Conservation (phyloP, 495 filamentous ascomycete species). For the Oidiodendron maius region DNA sequence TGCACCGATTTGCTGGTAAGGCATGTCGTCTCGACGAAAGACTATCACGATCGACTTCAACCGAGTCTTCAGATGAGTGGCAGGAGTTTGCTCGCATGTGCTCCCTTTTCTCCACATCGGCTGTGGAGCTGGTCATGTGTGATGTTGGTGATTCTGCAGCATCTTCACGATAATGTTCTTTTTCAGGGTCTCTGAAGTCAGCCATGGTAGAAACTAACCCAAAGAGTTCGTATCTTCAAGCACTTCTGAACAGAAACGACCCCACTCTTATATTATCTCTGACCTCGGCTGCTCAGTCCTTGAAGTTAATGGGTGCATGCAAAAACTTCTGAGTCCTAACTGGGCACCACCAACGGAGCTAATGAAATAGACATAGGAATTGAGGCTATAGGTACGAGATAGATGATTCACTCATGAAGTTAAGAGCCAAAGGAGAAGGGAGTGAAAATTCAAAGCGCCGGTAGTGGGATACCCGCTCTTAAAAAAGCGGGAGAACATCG, state of each 20-base stretch:
- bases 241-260: neutral
- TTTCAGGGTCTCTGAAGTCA: slow-evolving; percentile 9
- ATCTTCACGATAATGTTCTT: neutral
- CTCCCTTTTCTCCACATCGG: slow-evolving; percentile 1
- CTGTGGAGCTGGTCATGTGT: neutral
- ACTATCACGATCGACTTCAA: slow-evolving; percentile 23
- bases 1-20: slow-evolving; percentile 26
- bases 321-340: too few species aligned
- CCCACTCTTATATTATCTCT: neutral
- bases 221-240: neutral
- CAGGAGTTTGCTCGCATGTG: slow-evolving; percentile 4
- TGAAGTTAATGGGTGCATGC: too few species aligned
- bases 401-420: too few species aligned
- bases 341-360: too few species aligned
- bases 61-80: slow-evolving; percentile 11
- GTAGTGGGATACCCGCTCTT: too few species aligned
- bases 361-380: too few species aligned
- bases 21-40: slow-evolving; percentile 31
- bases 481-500: too few species aligned
- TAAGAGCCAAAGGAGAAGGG: too few species aligned
- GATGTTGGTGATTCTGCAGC: neutral
- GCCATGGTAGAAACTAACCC: neutral
- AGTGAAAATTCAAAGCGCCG: too few species aligned
- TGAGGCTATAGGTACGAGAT: too few species aligned
- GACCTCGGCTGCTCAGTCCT: neutral